Conservation (phyloP, 2,329 filamentous ascomycete species). For the Fonsecaea monophora region DNA sequence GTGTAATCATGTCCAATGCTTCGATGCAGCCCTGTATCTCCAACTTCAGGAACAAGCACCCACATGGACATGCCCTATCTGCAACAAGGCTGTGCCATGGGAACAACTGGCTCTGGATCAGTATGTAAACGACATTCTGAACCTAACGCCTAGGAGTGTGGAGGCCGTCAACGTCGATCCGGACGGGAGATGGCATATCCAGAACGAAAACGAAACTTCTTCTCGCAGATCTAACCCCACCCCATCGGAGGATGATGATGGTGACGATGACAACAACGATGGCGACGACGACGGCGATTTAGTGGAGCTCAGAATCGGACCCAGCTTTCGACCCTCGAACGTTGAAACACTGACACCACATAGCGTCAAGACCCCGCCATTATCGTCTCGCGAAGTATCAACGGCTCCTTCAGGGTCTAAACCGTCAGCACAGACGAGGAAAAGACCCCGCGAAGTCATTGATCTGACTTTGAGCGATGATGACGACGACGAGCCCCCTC, state of each 20-base stretch:
- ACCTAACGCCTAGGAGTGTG: constrained; percentile 70
- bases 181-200: constrained; percentile 72
- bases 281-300: constrained; percentile 60
- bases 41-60: constrained; percentile 95
- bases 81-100: constrained; percentile 81
- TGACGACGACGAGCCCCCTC: constrained; percentile 50
- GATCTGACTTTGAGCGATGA: constrained; percentile 62
- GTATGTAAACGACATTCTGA: constrained; percentile 86
- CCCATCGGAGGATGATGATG: constrained; percentile 47
- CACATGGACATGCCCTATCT: constrained; percentile 95
- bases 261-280: constrained; percentile 46
- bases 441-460: constrained; percentile 59
- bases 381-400: constrained; percentile 43
- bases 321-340: constrained; percentile 34
- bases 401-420: constrained; percentile 30
- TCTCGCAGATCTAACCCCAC: constrained; percentile 52
- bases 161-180: constrained; percentile 93
- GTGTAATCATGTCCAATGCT: constrained; percentile 92
- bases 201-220: constrained; percentile 24
- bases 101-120: constrained; percentile 86
- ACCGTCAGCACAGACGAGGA: constrained; percentile 44
- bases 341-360: constrained; percentile 45
- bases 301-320: constrained; percentile 56
- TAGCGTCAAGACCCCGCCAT: constrained; percentile 45
- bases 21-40: constrained; percentile 89